Evolutionary conservation across 2,329 filamentous ascomycete species (phyloP), one percentile per base, ranked within the genome.

Genomic region (Trichoderma afroharzianum): DNA sequence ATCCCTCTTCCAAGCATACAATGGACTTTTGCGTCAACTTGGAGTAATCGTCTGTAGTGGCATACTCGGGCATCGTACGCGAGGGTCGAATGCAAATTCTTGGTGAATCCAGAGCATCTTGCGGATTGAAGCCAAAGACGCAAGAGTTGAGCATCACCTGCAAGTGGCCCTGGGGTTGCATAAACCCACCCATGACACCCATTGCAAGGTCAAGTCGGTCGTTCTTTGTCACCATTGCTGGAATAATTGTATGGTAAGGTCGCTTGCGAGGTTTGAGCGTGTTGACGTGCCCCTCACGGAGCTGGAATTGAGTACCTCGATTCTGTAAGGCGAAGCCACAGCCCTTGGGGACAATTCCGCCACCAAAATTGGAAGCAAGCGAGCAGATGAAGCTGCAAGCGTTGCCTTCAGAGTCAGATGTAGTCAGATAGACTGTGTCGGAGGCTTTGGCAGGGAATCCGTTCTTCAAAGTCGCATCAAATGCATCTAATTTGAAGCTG

Each of bases 91-190:
- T 64, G 9, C 68, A 67, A n/a, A 71, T 63, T 36, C 68, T 67
- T 43, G 68, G 68, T 5, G 68, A 32, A 36, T 71, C 68, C 8
- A 71, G 2, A 4, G 68, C 50, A 33, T 71, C 61, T 3, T 71
- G 68, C 24, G 68, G 50, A 18, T 71, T 71, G n/a, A 71, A 66
- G 47, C 62, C 68, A 71, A 71, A 71, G 68, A 71, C 33, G 8
- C 62, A 64, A 21, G 62, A 66, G 62, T 71, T 71, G 50, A 71
- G 68, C 61, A 71, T 57, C 6, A 71, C 68, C 18, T 71, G 68
- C 47, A 71, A 43, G 32, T 71, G 68, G 26, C 68, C 68, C 8
- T 67, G 68, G 0, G 68, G 68, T n/a, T 71, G 68, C 62, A 67
- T 67, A 14, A 47, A 66, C 1, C 68, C 68, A 0, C 68, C 68